Base-by-base conservation (phyloP, 768 basidiomycete genomes). In the Amanita brunnescens region DNA sequence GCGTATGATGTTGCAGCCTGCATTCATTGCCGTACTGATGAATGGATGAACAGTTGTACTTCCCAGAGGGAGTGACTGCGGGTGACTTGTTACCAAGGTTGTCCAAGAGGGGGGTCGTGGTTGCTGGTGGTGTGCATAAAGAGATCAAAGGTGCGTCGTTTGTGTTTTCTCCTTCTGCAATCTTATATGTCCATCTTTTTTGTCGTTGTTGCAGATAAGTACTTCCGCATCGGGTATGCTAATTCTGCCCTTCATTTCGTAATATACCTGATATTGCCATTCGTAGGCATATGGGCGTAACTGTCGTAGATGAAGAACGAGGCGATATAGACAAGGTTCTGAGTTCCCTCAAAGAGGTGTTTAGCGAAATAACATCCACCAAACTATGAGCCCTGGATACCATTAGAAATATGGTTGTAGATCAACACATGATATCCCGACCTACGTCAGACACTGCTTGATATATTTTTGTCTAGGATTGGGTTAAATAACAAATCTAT, bases 71-170 rank as follows among this genome's bases (percentile, higher is more conserved):
- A 4, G 62, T 94, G n/a, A 69, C 69, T 21, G 85, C 88, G 0
- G 67, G 79, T 6, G 90, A 95, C 58, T 67, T 98, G 24, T 55
- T 97, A 41, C 87, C 90, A 6, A 76, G 83, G 41, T 73, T 98
- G 23, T 71, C 72, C 41, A 76, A 83, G 64, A 79, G 77, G 54
- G 83, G 80, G 10, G 74, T 98, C 50, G 76, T 96, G 37, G 81
- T 91, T 35, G 91, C 96, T 34, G 93, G 85, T 33, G 95, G 96
- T 8, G 66, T 99, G 55, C 89, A 95, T 66, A 78, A 80, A 52
- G 78, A 74, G 33, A 83, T 91, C 67, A 92, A 90, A 73, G 85
- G 86, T 83, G 33, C n/a, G 72, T 64, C 23, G 52, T 33, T 30
- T 46, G 49, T 8, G 32, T 40, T 43, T 52, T 13, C 35, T 40